Evolutionary conservation across 768 basidiomycete genomes (phyloP).

Genomic region (Trametes cubensis): DNA sequence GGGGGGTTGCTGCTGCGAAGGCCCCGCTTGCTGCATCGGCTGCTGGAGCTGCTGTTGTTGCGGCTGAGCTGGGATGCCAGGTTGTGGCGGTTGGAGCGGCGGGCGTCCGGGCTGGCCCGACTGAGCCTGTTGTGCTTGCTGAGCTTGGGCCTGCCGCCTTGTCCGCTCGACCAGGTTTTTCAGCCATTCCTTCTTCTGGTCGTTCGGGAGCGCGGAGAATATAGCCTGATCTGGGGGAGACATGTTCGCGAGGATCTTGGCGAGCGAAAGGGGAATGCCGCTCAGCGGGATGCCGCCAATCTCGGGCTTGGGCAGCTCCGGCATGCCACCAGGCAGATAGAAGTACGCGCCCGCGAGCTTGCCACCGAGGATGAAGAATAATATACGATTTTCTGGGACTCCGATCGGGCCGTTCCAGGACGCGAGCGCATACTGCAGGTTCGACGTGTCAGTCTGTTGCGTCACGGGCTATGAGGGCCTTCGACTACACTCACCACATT

Average conservation of each 20-base stretch:
- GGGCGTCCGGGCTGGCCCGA: background rate
- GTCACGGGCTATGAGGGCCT: background rate
- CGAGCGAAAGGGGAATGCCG: conserved; percentile 19
- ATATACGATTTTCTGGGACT: conserved; percentile 44
- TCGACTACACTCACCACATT: conserved; percentile 44
- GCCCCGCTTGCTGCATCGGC: conserved; percentile 26
- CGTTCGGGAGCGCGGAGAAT: conserved; percentile 25
- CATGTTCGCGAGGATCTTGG: conserved; percentile 10
- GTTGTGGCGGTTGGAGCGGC: conserved; percentile 20
- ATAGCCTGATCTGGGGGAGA: conserved; percentile 16
- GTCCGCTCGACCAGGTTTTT: conserved; percentile 5
- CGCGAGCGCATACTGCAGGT: conserved; percentile 49
- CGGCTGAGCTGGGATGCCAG: background rate
- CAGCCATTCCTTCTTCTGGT: conserved; percentile 19
- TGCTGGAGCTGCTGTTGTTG: conserved; percentile 33
- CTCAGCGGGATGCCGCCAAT: background rate
- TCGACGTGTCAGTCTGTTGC: no score
- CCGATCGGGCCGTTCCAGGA: conserved; percentile 53
- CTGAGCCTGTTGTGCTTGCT: conserved; percentile 27
- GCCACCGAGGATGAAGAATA: conserved; percentile 47
- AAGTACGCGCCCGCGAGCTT: conserved; percentile 54
- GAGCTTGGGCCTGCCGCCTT: conserved; percentile 20
- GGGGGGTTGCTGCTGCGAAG: conserved; percentile 6
- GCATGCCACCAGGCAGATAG: conserved; percentile 49
- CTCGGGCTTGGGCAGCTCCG: conserved; percentile 46